Conservation (phyloP, 495 filamentous ascomycete species). For the Aspergillus mulundensis region DNA sequence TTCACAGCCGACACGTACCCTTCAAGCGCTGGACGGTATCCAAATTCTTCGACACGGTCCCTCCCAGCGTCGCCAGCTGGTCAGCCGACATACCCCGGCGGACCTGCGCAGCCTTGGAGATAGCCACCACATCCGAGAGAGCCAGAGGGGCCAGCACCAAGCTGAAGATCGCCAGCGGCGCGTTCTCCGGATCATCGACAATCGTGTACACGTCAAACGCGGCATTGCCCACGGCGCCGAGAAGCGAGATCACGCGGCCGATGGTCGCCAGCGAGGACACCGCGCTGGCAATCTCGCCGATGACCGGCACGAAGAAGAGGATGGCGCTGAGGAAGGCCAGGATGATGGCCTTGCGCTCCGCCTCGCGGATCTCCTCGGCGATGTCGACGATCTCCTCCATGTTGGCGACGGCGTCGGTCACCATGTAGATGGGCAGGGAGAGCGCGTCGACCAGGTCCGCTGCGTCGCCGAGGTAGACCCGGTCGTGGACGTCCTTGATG, state of each 20-base stretch:
- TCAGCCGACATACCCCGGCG: not conserved
- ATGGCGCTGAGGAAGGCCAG: conserved; percentile 3
- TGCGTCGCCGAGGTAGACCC: not conserved
- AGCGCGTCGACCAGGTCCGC: conserved; percentile 5
- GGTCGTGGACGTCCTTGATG: not conserved
- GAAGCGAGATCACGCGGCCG: conserved; percentile 6
- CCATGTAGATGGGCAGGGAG: conserved; percentile 2
- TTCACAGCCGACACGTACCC: too few relatives aligned
- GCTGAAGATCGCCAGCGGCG: conserved; percentile 2
- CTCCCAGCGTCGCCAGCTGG: not conserved
- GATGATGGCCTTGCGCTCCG: conserved; percentile 3
- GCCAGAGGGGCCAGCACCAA: conserved; percentile 4
- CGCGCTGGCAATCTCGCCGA: not conserved
- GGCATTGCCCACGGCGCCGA: conserved; percentile 5
- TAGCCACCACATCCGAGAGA: not conserved
- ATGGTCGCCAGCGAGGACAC: conserved; percentile 1
- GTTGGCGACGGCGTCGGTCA: conserved; percentile 3
- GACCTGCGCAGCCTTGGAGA: not conserved
- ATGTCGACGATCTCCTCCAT: conserved; percentile 2
- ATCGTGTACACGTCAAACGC: conserved; percentile 6
- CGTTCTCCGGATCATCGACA: conserved; percentile 4
- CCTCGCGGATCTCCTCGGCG: conserved; percentile 4
- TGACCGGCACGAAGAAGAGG: conserved; percentile 5
- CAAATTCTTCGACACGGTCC: too few relatives aligned
- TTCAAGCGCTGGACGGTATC: too few relatives aligned